Base-by-base conservation (phyloP, 306 rosid genomes). In the Argentina anserina region DNA sequence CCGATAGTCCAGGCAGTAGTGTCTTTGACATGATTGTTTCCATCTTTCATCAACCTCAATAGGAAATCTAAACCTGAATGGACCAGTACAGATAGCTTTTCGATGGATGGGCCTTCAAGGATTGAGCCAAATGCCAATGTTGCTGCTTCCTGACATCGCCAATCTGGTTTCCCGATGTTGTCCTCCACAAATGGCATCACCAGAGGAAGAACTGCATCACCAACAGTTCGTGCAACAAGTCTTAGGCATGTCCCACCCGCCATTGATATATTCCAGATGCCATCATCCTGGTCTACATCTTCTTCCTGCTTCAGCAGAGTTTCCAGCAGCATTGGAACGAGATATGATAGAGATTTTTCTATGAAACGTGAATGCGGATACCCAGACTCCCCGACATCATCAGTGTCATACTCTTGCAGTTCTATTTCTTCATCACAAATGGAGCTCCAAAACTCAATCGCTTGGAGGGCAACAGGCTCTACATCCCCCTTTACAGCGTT, bases 371-470 rank as follows among this genome's bases (percentile, higher is more conserved):
- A 81, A 72, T 76, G 74, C 2, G 74, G 74, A 12, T 67, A 7
- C 33, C 45, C 77, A 46, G 80, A 75, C 8, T 81, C 81, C 67
- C 75, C 81, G 58, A 37, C 62, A 42, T 75, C 77, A 36, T 34
- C 29, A 50, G 12, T 49, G 67, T 71, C 84, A 71, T 42, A 81
- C 65, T 76, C 84, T 40, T 81, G 81, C 63, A 46, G 64, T 47
- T 81, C 80, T 75, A 81, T 76, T 42, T 81, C 84, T 60, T 71
- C 81, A 71, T 81, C 84, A 40, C 84, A 81, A 31, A 81, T 66
- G 49, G 84, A 70, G 75, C 84, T 81, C 84, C 84, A 81, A 56
- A 81, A 81, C 71, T 81, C 84, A 3, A 81, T 76, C 23, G 84
- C 84, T 76, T 81, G 81, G 59, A 81, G 81, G 36, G 81, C 70